Conservation (phyloP, 768 basidiomycete species). For the Cytidiella melzeri region DNA sequence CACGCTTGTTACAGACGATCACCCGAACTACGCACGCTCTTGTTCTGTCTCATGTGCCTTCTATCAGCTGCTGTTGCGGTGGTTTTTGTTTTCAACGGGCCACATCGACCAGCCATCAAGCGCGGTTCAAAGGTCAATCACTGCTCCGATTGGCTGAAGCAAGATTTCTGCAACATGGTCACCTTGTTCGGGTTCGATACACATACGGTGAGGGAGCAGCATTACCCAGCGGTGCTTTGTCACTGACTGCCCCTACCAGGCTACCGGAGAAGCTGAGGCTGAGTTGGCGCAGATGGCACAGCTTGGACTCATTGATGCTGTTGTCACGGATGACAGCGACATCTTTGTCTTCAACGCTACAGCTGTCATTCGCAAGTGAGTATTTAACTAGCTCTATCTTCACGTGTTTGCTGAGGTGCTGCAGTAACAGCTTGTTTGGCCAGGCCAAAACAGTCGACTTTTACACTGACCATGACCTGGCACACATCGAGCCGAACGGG, state of each 20-base stretch:
- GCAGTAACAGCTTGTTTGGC: background rate
- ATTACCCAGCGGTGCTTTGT: no score
- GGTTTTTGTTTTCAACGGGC: conserved; percentile 49
- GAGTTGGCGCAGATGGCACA: conserved; percentile 35
- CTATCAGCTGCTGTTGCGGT: conserved; percentile 31
- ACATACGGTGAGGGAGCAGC: conserved; percentile 21
- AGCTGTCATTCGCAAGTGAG: conserved; percentile 28
- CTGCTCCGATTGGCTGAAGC: conserved; percentile 25
- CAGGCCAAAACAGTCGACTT: background rate
- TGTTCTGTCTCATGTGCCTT: conserved; percentile 35
- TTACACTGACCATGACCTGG: background rate
- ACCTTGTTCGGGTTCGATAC: conserved; percentile 38
- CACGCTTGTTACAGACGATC: conserved; percentile 30
- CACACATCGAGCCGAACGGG: conserved; percentile 21
- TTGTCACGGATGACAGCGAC: conserved; percentile 40
- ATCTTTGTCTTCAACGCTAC: conserved; percentile 35
- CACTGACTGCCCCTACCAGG: conserved; percentile 20
- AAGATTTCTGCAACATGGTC: conserved; percentile 26
- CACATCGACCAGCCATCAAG: conserved; percentile 35
- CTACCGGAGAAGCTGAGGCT: conserved; percentile 41
- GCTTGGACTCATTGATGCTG: conserved; percentile 33
- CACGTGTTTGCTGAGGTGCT: background rate
- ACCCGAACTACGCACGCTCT: conserved; percentile 38
- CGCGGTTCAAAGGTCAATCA: conserved; percentile 27
- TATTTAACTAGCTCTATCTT: background rate